Percentiles rank a stretch among this genome's conserved stretches.
Conservation (phyloP, 371 early-diverging fungal species). For the Rhizopus arrhizus region DNA sequence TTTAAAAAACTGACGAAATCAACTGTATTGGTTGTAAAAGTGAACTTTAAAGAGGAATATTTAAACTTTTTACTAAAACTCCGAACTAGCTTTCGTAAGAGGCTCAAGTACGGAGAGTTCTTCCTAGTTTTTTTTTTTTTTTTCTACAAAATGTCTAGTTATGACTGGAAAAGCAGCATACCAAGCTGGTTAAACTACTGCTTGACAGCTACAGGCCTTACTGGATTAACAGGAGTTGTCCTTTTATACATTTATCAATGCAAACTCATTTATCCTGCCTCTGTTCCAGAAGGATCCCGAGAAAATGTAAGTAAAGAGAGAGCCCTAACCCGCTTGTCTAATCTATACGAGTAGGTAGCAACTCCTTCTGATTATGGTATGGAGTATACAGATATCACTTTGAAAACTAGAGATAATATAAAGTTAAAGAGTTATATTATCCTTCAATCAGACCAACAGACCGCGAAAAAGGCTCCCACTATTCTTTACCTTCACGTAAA, state of each 20-base stretch:
- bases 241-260: slow-evolving; percentile 81
- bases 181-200: slow-evolving; percentile 50
- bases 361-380: slow-evolving; percentile 75
- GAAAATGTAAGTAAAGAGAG: slow-evolving; percentile 46
- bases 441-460: slow-evolving; percentile 54
- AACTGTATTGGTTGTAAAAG: no score
- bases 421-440: slow-evolving; percentile 82
- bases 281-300: slow-evolving; percentile 81
- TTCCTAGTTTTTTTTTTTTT: background rate
- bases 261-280: slow-evolving; percentile 83
- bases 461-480: slow-evolving; percentile 67
- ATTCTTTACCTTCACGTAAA: slow-evolving; percentile 84
- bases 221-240: slow-evolving; percentile 49
- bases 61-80: background rate
- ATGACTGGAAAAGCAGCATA: slow-evolving; percentile 23
- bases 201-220: slow-evolving; percentile 45
- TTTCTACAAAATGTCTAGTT: slow-evolving; percentile 15
- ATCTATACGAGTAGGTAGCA: slow-evolving; percentile 54
- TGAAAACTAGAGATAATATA: slow-evolving; percentile 81
- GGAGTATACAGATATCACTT: slow-evolving; percentile 72
- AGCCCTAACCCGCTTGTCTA: no score
- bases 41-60: no score
- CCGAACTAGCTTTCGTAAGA: background rate
- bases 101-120: background rate
- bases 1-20: no score